Conservation (phyloP, 2,329 filamentous ascomycete species). For the Massarina eburnea region DNA sequence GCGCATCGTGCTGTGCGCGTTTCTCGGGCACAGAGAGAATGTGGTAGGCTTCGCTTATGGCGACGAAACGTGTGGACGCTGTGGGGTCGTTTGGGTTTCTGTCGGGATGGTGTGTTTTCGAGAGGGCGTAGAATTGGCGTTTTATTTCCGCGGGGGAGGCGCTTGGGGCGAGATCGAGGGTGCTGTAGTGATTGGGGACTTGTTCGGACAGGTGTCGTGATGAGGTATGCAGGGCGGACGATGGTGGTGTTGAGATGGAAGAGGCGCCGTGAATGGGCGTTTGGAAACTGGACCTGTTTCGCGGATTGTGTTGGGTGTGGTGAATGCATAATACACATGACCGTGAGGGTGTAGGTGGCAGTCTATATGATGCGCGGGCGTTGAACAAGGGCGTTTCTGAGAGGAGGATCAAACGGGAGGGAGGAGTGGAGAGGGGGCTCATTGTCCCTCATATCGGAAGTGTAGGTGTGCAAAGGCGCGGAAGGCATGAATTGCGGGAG, state of each 20-base stretch:
- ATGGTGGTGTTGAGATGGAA: constrained; percentile 7
- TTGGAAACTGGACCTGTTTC: constrained; percentile 7
- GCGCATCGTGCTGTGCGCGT: constrained; percentile 78
- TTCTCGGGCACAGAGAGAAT: constrained; percentile 72
- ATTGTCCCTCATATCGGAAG: constrained; percentile 1
- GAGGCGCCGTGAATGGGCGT: neutral
- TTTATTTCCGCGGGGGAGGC: constrained; percentile 81
- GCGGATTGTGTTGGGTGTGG: constrained; percentile 1
- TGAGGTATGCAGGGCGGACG: constrained; percentile 50
- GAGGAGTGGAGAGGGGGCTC: constrained; percentile 9
- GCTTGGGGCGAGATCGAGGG: constrained; percentile 68
- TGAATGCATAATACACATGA: constrained; percentile 20
- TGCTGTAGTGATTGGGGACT: constrained; percentile 74
- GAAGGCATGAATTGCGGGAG: neutral
- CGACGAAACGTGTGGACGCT: constrained; percentile 75
- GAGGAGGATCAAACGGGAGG: constrained; percentile 16
- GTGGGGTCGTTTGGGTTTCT: constrained; percentile 75
- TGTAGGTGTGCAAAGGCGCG: neutral
- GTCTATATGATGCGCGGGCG: neutral
- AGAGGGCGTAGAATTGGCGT: constrained; percentile 89
- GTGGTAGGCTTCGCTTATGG: constrained; percentile 81
- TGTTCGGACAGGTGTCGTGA: constrained; percentile 40
- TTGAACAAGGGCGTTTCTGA: neutral
- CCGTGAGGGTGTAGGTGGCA: constrained; percentile 15
- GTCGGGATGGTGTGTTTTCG: constrained; percentile 91